Evolutionary conservation across 306 rosid genomes (phyloP).

Genomic region (Cicer chorassanicum): DNA sequence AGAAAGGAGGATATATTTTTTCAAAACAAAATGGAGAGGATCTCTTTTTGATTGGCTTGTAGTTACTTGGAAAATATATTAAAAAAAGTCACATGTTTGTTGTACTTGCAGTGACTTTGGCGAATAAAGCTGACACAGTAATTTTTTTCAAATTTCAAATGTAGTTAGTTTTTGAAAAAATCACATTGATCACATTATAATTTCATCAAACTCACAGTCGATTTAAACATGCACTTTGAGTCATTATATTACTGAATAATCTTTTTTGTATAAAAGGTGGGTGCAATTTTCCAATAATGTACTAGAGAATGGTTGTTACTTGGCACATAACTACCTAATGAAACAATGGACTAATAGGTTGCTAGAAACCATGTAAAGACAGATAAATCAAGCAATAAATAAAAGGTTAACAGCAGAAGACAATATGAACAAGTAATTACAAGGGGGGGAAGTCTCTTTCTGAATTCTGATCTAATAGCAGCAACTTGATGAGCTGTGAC

Average conservation of each 20-base stretch:
- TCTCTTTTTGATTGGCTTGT: not conserved
- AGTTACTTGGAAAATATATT: not conserved
- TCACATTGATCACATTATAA: too few relatives aligned
- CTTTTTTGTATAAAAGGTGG: not conserved
- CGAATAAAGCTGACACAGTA: too few relatives aligned
- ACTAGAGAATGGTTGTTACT: conserved; percentile 24
- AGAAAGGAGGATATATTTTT: too few relatives aligned
- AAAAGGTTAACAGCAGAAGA: not conserved
- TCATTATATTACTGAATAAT: too few relatives aligned
- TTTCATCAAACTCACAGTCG: too few relatives aligned
- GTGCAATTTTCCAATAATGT: conserved; percentile 4
- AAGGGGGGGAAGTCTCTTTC: conserved; percentile 32
- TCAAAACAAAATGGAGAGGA: too few relatives aligned
- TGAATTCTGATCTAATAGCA: conserved; percentile 32
- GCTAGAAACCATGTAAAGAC: not conserved
- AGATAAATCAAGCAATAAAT: conserved; percentile 11
- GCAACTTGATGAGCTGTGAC: conserved; percentile 37
- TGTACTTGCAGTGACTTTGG: too few relatives aligned
- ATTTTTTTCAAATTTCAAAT: too few relatives aligned
- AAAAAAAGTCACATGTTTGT: not conserved
- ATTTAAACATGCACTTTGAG: too few relatives aligned
- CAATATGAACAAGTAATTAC: conserved; percentile 2
- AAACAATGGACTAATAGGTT: not conserved
- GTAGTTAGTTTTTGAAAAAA: too few relatives aligned
- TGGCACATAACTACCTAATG: not conserved